phyloP scores from a whole-genome alignment of 106 monocot species.

The Triglochin maritima region DNA sequence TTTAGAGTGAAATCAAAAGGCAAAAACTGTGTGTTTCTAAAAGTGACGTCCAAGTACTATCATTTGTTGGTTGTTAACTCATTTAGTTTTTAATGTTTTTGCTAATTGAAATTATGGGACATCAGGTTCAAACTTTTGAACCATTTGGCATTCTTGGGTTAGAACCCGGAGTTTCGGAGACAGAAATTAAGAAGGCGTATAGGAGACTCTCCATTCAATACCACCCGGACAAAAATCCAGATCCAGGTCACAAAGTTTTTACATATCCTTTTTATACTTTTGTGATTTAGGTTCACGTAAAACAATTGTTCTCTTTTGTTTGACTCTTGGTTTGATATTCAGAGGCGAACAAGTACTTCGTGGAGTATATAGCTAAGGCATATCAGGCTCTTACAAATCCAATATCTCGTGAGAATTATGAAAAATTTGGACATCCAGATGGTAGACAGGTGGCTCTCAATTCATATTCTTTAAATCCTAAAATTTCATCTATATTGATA shows the following conservation, averaged over 20 bases:
- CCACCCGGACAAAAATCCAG: slow-evolving; percentile 99
- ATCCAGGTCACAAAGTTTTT: slow-evolving; percentile 51
- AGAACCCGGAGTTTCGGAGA: slow-evolving; percentile 67
- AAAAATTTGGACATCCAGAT: slow-evolving; percentile 95
- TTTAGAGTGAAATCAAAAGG: too few species aligned
- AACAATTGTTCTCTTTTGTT: not conserved
- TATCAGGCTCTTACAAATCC: slow-evolving; percentile 77
- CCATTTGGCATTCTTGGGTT: slow-evolving; percentile 90
- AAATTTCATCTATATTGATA: too few species aligned
- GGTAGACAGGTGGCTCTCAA: slow-evolving; percentile 44
- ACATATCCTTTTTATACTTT: not conserved
- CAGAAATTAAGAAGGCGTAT: slow-evolving; percentile 96
- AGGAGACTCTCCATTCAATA: slow-evolving; percentile 83
- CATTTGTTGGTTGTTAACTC: too few species aligned
- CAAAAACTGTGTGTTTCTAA: too few species aligned
- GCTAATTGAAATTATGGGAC: not conserved
- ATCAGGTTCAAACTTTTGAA: slow-evolving; percentile 78
- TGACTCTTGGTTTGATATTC: slow-evolving; percentile 5
- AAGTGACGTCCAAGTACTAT: too few species aligned
- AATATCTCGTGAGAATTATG: slow-evolving; percentile 80
- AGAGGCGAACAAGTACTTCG: slow-evolving; percentile 82
- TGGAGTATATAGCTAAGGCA: slow-evolving; percentile 76
- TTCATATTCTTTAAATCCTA: not conserved
- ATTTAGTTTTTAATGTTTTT: not conserved
- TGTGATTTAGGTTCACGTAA: not conserved